Evolutionary conservation across 108 stramenopile species (phyloP).

Genomic region (Nitzschia inconspicua): DNA sequence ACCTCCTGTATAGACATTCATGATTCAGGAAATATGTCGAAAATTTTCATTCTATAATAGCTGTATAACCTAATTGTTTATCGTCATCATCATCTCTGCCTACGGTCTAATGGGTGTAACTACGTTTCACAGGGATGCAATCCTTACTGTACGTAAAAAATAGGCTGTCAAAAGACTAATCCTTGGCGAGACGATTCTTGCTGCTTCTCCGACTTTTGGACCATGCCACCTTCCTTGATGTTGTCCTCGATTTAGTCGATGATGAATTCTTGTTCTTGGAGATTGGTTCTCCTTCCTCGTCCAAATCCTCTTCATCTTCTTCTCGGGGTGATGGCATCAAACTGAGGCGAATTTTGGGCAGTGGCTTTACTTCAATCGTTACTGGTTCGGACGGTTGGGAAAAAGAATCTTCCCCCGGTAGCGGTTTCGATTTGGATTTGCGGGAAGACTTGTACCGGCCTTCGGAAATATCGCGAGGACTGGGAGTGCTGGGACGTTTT

Average conservation of each 20-base stretch:
- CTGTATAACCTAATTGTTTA: no score
- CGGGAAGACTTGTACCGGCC: constrained; percentile 9
- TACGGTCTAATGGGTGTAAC: no score
- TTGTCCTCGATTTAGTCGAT: not conserved
- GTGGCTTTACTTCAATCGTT: constrained; percentile 82
- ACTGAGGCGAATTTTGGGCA: constrained; percentile 82
- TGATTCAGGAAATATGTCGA: no score
- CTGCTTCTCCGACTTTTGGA: no score
- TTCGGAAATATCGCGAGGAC: constrained; percentile 11
- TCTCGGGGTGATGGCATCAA: constrained; percentile 84
- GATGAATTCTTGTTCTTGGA: not conserved
- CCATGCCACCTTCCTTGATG: no score
- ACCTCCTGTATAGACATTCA: no score
- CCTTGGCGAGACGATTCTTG: no score
- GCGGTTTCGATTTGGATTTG: constrained; percentile 9
- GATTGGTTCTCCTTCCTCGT: constrained; percentile 22
- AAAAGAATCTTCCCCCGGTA: constrained; percentile 4
- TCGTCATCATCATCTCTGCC: no score
- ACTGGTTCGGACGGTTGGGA: constrained; percentile 41
- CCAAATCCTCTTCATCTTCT: constrained; percentile 76
- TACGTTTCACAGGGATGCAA: no score
- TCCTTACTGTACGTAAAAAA: no score
- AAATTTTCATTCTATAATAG: no score
- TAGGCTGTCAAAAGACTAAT: no score
- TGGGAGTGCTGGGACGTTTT: constrained; percentile 21